Base-by-base conservation (phyloP, 2,329 filamentous ascomycete genomes). In the Cordyceps javanica region DNA sequence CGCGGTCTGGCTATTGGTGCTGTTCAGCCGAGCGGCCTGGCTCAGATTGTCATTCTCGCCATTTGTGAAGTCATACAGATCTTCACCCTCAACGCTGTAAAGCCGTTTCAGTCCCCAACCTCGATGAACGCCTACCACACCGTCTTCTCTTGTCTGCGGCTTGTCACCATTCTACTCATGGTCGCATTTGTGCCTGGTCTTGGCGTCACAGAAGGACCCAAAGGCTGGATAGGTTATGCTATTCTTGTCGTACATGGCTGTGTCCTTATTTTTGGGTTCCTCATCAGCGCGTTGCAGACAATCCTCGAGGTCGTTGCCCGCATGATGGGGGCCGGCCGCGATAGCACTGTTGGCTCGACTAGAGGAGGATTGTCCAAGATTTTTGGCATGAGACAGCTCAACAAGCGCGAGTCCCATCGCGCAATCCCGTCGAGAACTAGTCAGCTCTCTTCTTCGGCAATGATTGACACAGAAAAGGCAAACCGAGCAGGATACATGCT, bases 121-220 rank as follows among this genome's bases (percentile, higher is more conserved):
- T 97, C 93, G 28, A 99, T 99, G 94, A 97, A 97, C 68, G 85
- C 90, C 10, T 97, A 97, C 64, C 92, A 97, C 66, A 90, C 88
- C 2, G 84, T 91, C 61, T 96, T 97, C 71, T 84, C 91, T 0
- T 75, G 81, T 2, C 77, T 96, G 14, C 86, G 94, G 34, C 86
- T 97, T 32, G 73, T 90, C 49, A 88, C 88, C 0, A 81, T 91
- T 48, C 76, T 93, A 56, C 75, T 93, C 56, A 91, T 89, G 77
- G 83, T 91, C 34, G 79, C 92, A 1, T 99, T 99, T 70, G 85
- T 92, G 13, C 91, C 93, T 1, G 88, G 88, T 1, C 79, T 99
- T 3, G 87, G 85, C 23, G 86, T 97, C 5, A 82, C 82, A 0
- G 88, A 95, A 66, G 84, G 88, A 0, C 77, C 89, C 1, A 95